Percentiles rank a stretch among this genome's conserved stretches.
These are phyloP conservation scores for Tulasnella sp. DNA, from an alignment of 768 basidiomycete genomes.

Conservation along the genomic window DNA sequence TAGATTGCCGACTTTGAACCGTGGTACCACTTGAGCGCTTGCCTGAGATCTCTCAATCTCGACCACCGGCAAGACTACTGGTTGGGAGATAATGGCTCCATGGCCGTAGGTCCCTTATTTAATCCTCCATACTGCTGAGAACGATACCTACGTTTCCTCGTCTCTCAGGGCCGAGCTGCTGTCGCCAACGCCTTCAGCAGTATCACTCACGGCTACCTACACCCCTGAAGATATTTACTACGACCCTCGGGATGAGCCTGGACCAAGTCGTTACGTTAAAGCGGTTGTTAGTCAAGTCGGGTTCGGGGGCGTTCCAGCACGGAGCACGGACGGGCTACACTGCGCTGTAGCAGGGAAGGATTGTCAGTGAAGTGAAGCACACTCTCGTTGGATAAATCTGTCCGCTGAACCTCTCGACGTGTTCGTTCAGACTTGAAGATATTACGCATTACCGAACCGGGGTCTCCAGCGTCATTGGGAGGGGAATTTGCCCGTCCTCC, in stretches of 20 bases:
- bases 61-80: not conserved
- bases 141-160: not conserved
- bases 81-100: conserved; percentile 17
- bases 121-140: not conserved
- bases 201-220: not conserved
- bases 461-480: not conserved
- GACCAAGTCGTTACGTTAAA: conserved; percentile 29
- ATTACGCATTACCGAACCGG: conserved; percentile 23
- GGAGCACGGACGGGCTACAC: conserved; percentile 12
- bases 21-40: conserved; percentile 1
- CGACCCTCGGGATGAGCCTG: conserved; percentile 25
- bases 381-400: not conserved
- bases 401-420: not conserved
- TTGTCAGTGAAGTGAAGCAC: conserved; percentile 17
- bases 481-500: not conserved
- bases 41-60: not conserved
- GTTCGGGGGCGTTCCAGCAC: conserved; percentile 10
- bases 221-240: conserved; percentile 23
- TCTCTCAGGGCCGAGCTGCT: conserved; percentile 11
- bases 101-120: conserved; percentile 15
- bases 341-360: conserved; percentile 30
- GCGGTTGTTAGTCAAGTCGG: conserved; percentile 13
- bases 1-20: conserved; percentile 2
- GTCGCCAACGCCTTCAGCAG: conserved; percentile 6
- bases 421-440: conserved; percentile 26